Evolutionary conservation across 1,284 basidiomycete species (phyloP).

Genomic region (Apiotrichum mycotoxinovorans): DNA sequence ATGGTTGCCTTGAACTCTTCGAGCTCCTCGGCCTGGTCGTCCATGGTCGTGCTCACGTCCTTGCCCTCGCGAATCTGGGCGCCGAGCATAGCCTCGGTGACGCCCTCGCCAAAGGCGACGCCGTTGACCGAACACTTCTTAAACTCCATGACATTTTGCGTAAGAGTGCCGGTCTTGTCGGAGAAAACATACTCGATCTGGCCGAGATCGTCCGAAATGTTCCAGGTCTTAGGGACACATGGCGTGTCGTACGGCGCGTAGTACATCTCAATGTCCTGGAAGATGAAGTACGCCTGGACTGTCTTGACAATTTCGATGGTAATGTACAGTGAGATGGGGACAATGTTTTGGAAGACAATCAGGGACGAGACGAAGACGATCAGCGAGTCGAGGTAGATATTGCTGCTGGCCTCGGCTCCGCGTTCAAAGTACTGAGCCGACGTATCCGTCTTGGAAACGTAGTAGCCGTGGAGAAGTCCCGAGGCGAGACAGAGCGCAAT

Average conservation of each 20-base stretch:
- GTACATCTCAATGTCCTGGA: constrained; percentile 97
- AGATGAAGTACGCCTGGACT: constrained; percentile 94
- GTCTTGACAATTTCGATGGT: constrained; percentile 97
- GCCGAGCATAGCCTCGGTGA: constrained; percentile 93
- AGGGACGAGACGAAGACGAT: constrained; percentile 86
- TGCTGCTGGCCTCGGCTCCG: constrained; percentile 61
- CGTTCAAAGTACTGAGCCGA: constrained; percentile 72
- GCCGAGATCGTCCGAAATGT: constrained; percentile 94
- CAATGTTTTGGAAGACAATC: constrained; percentile 96
- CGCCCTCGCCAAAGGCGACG: constrained; percentile 80
- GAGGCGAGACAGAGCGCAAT: constrained; percentile 71
- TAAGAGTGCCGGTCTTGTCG: constrained; percentile 95
- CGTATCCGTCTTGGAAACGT: constrained; percentile 61
- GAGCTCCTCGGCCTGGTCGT: constrained; percentile 67
- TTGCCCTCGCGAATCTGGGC: constrained; percentile 78
- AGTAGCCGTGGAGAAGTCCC: constrained; percentile 50
- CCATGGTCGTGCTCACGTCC: constrained; percentile 61
- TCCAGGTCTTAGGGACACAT: constrained; percentile 96
- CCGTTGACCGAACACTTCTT: constrained; percentile 90
- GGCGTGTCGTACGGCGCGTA: constrained; percentile 78
- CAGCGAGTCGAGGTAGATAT: constrained; percentile 68
- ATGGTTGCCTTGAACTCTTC: constrained; percentile 68
- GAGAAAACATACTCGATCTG: constrained; percentile 98
- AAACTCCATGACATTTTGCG: constrained; percentile 98
- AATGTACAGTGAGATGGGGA: constrained; percentile 95